Evolutionary conservation across 352 stramenopile species (phyloP).

Genomic region (Phytophthora vignae): DNA sequence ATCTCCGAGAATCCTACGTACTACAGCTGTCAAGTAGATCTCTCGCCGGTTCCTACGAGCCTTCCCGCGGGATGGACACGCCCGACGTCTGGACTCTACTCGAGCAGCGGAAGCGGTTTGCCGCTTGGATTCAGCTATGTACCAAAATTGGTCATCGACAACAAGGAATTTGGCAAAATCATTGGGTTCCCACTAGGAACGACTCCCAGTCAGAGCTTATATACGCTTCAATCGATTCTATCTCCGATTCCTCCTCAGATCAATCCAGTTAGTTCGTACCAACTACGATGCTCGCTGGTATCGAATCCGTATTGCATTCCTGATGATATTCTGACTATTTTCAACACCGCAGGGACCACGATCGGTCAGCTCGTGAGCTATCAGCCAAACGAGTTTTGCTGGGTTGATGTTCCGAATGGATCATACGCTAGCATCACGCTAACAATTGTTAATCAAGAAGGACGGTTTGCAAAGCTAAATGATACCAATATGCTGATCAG

Average conservation of each 20-base stretch:
- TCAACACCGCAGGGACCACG: background rate
- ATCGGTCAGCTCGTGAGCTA: background rate
- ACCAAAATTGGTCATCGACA: background rate
- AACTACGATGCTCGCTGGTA: background rate
- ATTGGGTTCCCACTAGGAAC: background rate
- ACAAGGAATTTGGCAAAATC: background rate
- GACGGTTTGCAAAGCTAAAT: background rate
- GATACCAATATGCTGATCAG: background rate
- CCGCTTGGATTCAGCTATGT: background rate
- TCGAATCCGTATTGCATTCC: too few species aligned
- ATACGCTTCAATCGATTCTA: background rate
- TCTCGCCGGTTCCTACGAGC: background rate
- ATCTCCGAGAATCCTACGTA: background rate
- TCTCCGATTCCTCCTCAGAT: background rate
- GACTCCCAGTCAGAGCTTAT: background rate
- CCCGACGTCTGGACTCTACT: background rate
- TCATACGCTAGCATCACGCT: background rate
- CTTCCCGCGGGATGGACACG: background rate
- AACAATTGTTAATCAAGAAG: background rate
- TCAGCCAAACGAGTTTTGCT: background rate
- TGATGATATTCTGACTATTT: background rate
- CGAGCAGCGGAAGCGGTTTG: background rate
- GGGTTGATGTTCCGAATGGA: background rate
- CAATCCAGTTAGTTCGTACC: background rate
- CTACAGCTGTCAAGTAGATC: background rate